Evolutionary conservation across 495 filamentous ascomycete species (phyloP).

Genomic region (Extremus antarcticus): DNA sequence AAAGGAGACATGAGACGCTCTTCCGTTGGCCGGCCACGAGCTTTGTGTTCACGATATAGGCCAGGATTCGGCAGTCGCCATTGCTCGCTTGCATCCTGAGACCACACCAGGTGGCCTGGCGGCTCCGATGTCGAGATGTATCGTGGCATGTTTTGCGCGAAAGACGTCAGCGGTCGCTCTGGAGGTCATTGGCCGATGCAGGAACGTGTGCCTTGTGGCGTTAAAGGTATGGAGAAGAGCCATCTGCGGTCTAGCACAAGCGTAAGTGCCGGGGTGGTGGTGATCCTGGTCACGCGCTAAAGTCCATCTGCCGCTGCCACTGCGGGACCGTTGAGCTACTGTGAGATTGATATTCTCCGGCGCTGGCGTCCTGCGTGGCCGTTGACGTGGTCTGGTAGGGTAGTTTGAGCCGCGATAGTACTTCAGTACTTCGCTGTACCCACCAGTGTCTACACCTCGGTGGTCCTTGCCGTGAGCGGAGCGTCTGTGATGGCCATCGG

Average conservation of each 20-base stretch:
- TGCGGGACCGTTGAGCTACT: background rate
- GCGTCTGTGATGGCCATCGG: no score
- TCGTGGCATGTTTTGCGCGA: background rate
- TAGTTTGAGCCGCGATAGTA: no score
- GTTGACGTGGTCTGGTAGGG: background rate
- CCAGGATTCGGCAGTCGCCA: background rate
- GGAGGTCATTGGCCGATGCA: background rate
- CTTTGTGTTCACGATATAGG: background rate
- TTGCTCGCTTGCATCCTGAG: background rate
- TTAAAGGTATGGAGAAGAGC: background rate
- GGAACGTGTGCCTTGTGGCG: background rate
- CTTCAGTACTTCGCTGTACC: no score
- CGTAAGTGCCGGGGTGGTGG: background rate
- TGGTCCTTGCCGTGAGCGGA: no score
- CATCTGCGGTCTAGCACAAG: background rate
- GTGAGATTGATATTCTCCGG: background rate
- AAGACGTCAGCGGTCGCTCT: background rate
- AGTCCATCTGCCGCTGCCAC: background rate
- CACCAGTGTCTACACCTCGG: no score
- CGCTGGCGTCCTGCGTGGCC: background rate
- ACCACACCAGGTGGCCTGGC: background rate
- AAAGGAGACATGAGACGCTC: no score
- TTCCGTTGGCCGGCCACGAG: no score
- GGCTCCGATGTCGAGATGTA: no score
- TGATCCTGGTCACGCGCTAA: background rate